A percentile compares a stretch with the other conserved stretches of the same genome.
phyloP scores from a whole-genome alignment of 1,284 basidiomycete species.

The Xerocomus nothofagi region DNA sequence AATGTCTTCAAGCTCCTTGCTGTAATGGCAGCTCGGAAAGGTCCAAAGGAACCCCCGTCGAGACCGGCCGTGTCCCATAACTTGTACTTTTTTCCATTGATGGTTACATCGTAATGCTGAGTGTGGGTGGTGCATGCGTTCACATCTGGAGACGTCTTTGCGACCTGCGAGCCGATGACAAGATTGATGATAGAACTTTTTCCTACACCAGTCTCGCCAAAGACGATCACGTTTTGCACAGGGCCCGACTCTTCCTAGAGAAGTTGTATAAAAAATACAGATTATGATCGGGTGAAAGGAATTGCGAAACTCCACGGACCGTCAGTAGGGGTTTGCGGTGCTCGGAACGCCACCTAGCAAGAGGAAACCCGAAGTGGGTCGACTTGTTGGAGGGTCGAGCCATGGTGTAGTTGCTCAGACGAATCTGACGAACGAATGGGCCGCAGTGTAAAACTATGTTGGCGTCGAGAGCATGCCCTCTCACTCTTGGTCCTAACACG shows the following conservation, averaged over 20 bases:
- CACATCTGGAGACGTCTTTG: conserved; percentile 31
- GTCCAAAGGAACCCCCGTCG: conserved; percentile 29
- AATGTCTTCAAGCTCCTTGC: conserved; percentile 29
- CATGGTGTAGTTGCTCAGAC: not conserved
- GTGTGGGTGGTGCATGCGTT: conserved; percentile 28
- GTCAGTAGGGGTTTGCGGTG: conserved; percentile 1
- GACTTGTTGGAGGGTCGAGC: not conserved
- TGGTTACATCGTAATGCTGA: conserved; percentile 19
- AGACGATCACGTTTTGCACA: conserved; percentile 32
- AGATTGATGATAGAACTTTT: conserved; percentile 38
- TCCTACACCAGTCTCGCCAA: conserved; percentile 35
- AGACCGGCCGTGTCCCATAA: conserved; percentile 38
- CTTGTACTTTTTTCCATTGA: conserved; percentile 21
- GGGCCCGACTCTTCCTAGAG: conserved; percentile 9
- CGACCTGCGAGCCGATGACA: conserved; percentile 22
- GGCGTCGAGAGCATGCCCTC: conserved; percentile 3
- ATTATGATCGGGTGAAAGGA: not conserved
- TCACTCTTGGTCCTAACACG: conserved; percentile 14
- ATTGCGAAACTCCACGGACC: conserved; percentile 19
- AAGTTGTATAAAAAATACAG: conserved; percentile 9
- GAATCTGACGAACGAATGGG: not conserved
- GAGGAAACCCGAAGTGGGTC: not conserved
- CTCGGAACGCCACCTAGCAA: not conserved
- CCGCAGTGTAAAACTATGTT: not conserved
- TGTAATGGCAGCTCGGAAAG: conserved; percentile 25